These are phyloP conservation scores for Trametes villosa DNA, from an alignment of 768 basidiomycete genomes.

Conservation along the genomic window DNA sequence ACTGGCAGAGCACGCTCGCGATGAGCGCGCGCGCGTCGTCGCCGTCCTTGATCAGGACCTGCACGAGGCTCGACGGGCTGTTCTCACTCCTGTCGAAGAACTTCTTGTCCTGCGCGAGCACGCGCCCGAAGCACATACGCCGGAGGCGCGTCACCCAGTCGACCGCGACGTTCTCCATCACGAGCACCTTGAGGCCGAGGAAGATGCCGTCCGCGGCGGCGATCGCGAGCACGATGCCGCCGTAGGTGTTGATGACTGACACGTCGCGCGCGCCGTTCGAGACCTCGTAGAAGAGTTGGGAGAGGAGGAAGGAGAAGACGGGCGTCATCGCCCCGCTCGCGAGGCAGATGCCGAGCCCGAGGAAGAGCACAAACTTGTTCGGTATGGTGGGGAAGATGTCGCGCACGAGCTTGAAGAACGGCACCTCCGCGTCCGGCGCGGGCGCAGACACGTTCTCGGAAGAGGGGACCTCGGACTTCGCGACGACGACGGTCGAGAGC, in stretches of 20 bases:
- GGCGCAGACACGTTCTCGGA: constrained; percentile 27
- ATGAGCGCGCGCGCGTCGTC: constrained; percentile 86
- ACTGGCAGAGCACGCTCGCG: constrained; percentile 71
- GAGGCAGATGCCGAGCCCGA: constrained; percentile 73
- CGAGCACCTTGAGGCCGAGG: constrained; percentile 74
- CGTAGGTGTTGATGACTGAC: constrained; percentile 66
- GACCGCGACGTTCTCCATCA: constrained; percentile 78
- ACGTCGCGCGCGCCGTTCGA: constrained; percentile 70
- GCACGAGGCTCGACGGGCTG: constrained; percentile 62
- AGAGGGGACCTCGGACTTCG: constrained; percentile 28
- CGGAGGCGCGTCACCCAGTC: constrained; percentile 77
- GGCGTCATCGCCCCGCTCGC: constrained; percentile 87
- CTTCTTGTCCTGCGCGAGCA: constrained; percentile 80
- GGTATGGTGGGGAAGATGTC: constrained; percentile 74
- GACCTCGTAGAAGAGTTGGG: constrained; percentile 76
- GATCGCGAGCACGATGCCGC: constrained; percentile 71
- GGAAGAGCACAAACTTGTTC: constrained; percentile 64
- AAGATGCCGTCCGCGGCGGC: constrained; percentile 79
- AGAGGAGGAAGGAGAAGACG: constrained; percentile 89
- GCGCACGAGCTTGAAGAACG: constrained; percentile 55
- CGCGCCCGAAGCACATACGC: constrained; percentile 51
- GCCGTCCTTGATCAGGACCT: constrained; percentile 83
- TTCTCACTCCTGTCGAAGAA: constrained; percentile 83
- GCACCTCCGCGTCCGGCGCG: constrained; percentile 26
- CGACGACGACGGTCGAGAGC: constrained; percentile 30